Evolutionary conservation across 768 basidiomycete genomes (phyloP).

Genomic region (Favolaschia claudopus): DNA sequence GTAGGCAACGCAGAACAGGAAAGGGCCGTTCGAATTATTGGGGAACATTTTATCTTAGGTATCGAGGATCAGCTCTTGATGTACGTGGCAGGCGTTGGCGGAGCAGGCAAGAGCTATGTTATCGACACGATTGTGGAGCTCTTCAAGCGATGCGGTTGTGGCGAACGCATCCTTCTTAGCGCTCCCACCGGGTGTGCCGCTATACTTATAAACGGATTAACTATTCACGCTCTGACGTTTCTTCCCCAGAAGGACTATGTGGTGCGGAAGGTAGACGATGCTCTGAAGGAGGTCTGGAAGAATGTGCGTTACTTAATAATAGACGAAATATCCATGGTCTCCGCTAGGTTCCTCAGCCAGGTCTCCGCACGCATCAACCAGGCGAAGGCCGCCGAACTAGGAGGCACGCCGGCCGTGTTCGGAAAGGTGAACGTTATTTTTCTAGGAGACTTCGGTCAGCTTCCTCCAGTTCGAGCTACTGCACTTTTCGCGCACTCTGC

Average conservation of each 20-base stretch:
- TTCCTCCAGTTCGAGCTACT: not conserved
- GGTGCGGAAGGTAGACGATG: not conserved
- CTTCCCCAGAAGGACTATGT: not conserved
- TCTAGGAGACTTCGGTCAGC: conserved; percentile 6
- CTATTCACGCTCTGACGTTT: conserved; percentile 10
- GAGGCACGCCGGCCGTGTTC: not conserved
- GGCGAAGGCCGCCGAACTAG: not conserved
- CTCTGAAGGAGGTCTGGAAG: not conserved
- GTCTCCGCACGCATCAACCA: not conserved
- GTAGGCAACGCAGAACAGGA: not conserved
- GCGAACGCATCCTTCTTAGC: not conserved
- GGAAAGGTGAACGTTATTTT: not conserved
- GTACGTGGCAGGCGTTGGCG: conserved; percentile 1
- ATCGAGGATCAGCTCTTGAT: not conserved
- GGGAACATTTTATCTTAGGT: not conserved
- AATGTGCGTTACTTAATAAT: not conserved
- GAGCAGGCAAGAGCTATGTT: not conserved
- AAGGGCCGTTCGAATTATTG: not conserved
- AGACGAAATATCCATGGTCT: conserved; percentile 9
- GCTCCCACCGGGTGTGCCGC: conserved; percentile 4
- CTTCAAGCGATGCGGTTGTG: not conserved
- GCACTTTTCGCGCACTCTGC: not conserved
- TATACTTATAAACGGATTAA: not conserved
- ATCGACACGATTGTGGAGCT: not conserved
- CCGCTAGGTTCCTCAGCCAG: not conserved